These are phyloP conservation scores for cucumber (Cucumis sativus) DNA, from an alignment of 306 rosid genomes.

Conservation along the genomic window Cucumber_9930_V3 NC_026660.2:26381001-26381500, in stretches of 20 bases:
- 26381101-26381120: too few relatives aligned
- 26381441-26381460: background rate
- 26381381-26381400: conserved; percentile 4
- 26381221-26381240: background rate
- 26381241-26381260: background rate
- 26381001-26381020: too few relatives aligned
- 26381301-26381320: background rate
- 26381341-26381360: background rate
- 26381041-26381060: too few relatives aligned
- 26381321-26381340: background rate
- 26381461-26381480: background rate
- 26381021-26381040: too few relatives aligned
- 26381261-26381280: background rate
- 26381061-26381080: too few relatives aligned
- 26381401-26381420: background rate
- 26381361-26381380: background rate
- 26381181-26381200: too few relatives aligned
- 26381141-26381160: too few relatives aligned
- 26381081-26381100: too few relatives aligned
- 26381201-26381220: background rate
- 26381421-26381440: background rate
- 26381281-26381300: background rate
- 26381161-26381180: too few relatives aligned
- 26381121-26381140: too few relatives aligned
- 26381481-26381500: background rate